These are phyloP conservation scores for Pyrenophora graminea DNA, from an alignment of 2,329 filamentous ascomycete genomes.

Conservation along the genomic window DNA sequence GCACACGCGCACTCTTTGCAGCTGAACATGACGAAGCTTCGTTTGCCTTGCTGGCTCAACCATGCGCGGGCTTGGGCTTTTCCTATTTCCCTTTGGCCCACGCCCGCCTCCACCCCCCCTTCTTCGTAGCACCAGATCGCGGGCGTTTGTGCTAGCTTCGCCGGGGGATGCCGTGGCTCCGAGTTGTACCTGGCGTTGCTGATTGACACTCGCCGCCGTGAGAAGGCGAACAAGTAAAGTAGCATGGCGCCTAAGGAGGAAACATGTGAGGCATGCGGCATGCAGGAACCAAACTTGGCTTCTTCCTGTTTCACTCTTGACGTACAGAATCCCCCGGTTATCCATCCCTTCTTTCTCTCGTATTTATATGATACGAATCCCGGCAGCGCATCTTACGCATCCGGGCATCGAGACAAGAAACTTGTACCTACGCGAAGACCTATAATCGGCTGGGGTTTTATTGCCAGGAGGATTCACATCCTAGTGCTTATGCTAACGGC, in stretches of 20 bases:
- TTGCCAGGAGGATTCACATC: constrained; percentile 25
- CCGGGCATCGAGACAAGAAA: constrained; percentile 7
- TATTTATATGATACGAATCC: constrained; percentile 32
- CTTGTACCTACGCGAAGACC: constrained; percentile 10
- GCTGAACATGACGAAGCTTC: constrained; percentile 39
- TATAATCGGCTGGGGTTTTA: constrained; percentile 32
- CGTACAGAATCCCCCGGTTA: no score
- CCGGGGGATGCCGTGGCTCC: no score
- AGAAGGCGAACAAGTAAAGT: no score
- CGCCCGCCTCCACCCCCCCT: not conserved
- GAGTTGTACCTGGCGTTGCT: no score
- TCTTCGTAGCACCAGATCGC: no score
- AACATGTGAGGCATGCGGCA: no score
- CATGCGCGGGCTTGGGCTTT: constrained; percentile 29
- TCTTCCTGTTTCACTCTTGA: no score
- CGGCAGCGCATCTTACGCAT: constrained; percentile 35
- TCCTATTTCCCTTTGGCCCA: not conserved
- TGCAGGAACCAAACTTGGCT: no score
- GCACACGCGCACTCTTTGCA: constrained; percentile 37
- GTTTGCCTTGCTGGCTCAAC: constrained; percentile 19
- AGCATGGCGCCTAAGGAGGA: no score
- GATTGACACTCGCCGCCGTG: no score
- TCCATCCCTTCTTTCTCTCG: not conserved
- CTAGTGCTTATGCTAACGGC: constrained; percentile 45
- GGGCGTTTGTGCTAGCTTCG: no score